These are phyloP conservation scores for Acarospora socialis DNA, from an alignment of 2,329 filamentous ascomycete genomes.

Conservation along the genomic window DNA sequence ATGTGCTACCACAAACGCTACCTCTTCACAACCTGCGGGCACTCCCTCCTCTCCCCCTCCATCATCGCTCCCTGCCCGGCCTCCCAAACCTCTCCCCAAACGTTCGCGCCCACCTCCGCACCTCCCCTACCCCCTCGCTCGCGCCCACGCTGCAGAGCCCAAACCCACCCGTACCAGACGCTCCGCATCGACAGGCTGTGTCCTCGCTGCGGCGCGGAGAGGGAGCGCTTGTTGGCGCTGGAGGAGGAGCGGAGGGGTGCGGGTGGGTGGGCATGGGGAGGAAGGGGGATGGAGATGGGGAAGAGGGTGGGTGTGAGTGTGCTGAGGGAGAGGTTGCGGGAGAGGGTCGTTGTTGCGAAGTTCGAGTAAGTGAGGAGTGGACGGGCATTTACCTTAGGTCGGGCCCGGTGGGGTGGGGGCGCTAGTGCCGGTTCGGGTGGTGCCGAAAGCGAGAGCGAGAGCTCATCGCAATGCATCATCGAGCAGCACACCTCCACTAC, in stretches of 20 bases:
- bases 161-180: conserved; percentile 1
- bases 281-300: neutral
- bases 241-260: neutral
- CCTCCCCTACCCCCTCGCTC: neutral
- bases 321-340: neutral
- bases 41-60: conserved; percentile 4
- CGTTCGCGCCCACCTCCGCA: neutral
- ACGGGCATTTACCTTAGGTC: neutral
- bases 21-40: conserved; percentile 12
- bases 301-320: neutral
- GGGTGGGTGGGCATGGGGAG: neutral
- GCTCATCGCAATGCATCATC: too few species aligned
- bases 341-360: neutral
- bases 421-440: neutral
- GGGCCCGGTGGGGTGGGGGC: neutral
- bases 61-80: conserved; percentile 8
- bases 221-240: neutral
- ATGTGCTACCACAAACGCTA: conserved; percentile 15
- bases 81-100: conserved; percentile 9
- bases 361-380: neutral
- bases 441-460: too few species aligned
- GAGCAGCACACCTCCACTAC: too few species aligned
- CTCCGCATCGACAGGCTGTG: conserved; percentile 3
- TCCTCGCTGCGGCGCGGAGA: neutral
- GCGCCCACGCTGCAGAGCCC: neutral